These are phyloP conservation scores for Echeveria elegans DNA, from an alignment of 164 flowering plant genomes.

Conservation along the genomic window DNA sequence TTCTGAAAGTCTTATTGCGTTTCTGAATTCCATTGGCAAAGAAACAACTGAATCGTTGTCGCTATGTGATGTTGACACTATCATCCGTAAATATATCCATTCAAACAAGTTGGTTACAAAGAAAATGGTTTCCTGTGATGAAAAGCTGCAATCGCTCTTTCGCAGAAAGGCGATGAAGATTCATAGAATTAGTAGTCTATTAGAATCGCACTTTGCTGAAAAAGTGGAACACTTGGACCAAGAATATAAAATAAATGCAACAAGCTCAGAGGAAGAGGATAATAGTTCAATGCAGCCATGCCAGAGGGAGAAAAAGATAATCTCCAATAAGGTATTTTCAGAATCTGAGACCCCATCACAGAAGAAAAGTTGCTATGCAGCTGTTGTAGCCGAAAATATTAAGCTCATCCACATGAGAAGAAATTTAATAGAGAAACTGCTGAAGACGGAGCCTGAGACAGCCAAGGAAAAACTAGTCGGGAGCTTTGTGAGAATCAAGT, in stretches of 20 bases:
- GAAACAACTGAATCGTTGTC: slow-evolving; percentile 34
- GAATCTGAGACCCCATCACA: slow-evolving; percentile 12
- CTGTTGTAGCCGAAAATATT: slow-evolving; percentile 43
- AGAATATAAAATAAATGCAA: background rate
- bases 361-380: slow-evolving; percentile 39
- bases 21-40: slow-evolving; percentile 49
- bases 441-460: slow-evolving; percentile 28
- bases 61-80: slow-evolving; percentile 35
- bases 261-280: slow-evolving; percentile 23
- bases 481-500: slow-evolving; percentile 56
- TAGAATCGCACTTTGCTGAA: slow-evolving; percentile 49
- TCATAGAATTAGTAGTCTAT: slow-evolving; percentile 26
- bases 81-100: slow-evolving; percentile 37
- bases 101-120: slow-evolving; percentile 42
- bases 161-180: slow-evolving; percentile 35
- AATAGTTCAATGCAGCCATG: slow-evolving; percentile 2
- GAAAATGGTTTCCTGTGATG: slow-evolving; percentile 52
- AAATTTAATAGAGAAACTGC: slow-evolving; percentile 42
- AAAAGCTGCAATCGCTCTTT: slow-evolving; percentile 29
- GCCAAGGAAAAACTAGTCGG: slow-evolving; percentile 52
- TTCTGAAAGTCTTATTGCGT: slow-evolving; percentile 46
- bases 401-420: slow-evolving; percentile 56
- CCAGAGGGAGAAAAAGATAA: slow-evolving; percentile 18
- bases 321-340: slow-evolving; percentile 11
- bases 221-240: slow-evolving; percentile 34